Evolutionary conservation across 768 basidiomycete species (phyloP).

Genomic region (Suillus tomentosus): DNA sequence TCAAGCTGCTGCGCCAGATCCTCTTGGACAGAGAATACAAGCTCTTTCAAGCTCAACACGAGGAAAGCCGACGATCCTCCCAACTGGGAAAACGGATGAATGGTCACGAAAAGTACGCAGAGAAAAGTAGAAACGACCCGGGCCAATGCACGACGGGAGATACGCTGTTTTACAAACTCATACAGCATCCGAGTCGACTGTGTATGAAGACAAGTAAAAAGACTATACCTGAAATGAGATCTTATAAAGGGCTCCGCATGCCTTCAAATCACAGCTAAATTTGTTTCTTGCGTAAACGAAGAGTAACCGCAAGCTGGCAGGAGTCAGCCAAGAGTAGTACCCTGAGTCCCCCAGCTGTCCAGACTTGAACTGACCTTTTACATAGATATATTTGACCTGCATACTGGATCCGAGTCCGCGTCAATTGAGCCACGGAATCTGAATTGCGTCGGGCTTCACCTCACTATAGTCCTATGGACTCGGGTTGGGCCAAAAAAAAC

Average conservation of each 20-base stretch:
- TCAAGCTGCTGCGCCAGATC: conserved; percentile 51
- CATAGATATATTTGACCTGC: too few relatives aligned
- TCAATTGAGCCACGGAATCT: too few relatives aligned
- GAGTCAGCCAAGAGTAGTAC: neutral
- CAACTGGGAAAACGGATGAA: conserved; percentile 41
- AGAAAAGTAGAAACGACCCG: conserved; percentile 46
- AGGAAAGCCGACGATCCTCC: conserved; percentile 45
- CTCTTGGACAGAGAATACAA: conserved; percentile 49
- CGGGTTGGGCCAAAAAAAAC: too few relatives aligned
- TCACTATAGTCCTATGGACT: too few relatives aligned
- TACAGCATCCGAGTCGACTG: neutral
- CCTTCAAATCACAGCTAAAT: neutral
- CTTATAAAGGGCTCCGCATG: neutral
- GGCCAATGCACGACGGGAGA: conserved; percentile 36
- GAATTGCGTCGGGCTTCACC: too few relatives aligned
- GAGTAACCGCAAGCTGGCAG: neutral
- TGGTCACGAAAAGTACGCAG: conserved; percentile 40
- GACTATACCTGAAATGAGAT: neutral
- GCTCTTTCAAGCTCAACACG: conserved; percentile 43
- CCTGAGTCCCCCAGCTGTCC: neutral
- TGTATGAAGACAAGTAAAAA: neutral
- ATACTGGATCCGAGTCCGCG: too few relatives aligned
- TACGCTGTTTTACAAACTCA: neutral
- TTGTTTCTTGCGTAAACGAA: neutral
- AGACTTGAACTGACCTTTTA: too few relatives aligned